A percentile compares a stretch with the other conserved stretches of the same genome.
These are phyloP conservation scores for Globisporangium okanoganense DNA, from an alignment of 352 stramenopile genomes.

Conservation along the genomic window DNA sequence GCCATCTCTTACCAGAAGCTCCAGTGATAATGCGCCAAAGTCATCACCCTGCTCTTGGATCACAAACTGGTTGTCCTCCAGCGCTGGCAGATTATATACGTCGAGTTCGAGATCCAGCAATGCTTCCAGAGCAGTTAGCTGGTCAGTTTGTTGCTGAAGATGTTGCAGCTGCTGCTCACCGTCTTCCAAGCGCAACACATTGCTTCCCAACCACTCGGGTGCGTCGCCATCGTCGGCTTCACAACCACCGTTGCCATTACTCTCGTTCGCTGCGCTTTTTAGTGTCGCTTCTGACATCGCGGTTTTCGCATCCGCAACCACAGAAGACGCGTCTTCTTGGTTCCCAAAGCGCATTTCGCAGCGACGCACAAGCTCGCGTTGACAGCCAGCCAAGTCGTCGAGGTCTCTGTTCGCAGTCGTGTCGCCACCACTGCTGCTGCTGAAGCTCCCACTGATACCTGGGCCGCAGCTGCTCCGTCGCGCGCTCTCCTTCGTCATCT, in stretches of 20 bases:
- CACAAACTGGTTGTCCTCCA: conserved; percentile 27
- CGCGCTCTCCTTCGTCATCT: conserved; percentile 15
- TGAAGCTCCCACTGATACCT: not conserved
- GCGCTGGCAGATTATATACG: conserved; percentile 16
- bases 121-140: conserved; percentile 30
- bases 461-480: conserved; percentile 13
- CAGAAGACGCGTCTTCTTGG: conserved; percentile 21
- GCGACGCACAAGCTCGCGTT: not conserved
- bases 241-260: not conserved
- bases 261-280: conserved; percentile 18
- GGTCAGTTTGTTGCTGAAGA: not conserved
- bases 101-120: conserved; percentile 53
- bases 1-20: conserved; percentile 60
- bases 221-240: not conserved
- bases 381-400: not conserved
- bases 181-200: not conserved
- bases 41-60: conserved; percentile 9
- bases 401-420: not conserved
- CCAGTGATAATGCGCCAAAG: conserved; percentile 37
- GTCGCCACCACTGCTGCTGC: not conserved
- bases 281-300: not conserved
- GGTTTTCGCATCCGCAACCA: not conserved
- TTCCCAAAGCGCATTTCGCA: conserved; percentile 17
- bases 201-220: not conserved
- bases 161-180: not conserved